These are phyloP conservation scores for Bipolaris victoriae DNA, from an alignment of 2,329 filamentous ascomycete species.

Conservation along the genomic window DNA sequence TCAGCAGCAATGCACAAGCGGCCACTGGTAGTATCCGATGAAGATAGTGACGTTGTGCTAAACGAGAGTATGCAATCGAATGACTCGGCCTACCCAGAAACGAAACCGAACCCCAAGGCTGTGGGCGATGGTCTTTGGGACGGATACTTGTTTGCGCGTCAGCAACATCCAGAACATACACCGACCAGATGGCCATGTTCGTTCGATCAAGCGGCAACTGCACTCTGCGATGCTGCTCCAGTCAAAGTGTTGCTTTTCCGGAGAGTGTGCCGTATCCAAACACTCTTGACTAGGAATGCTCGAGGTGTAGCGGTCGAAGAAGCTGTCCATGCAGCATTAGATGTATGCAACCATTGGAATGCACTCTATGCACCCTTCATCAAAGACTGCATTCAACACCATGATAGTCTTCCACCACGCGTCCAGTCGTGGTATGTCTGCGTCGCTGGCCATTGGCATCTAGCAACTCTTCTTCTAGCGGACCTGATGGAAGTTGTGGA, in stretches of 20 bases:
- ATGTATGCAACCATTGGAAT: constrained; percentile 64
- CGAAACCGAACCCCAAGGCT: constrained; percentile 1
- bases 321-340: constrained; percentile 55
- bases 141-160: constrained; percentile 46
- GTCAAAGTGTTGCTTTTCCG: constrained; percentile 66
- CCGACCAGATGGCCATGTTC: constrained; percentile 61
- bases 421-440: constrained; percentile 67
- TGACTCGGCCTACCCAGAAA: not conserved
- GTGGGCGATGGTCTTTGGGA: constrained; percentile 46
- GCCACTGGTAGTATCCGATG: constrained; percentile 54
- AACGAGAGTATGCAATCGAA: constrained; percentile 19
- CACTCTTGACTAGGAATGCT: constrained; percentile 53
- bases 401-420: constrained; percentile 58
- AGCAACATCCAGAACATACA: constrained; percentile 24
- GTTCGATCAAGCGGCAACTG: constrained; percentile 58
- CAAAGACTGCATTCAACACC: constrained; percentile 58
- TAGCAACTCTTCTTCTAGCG: constrained; percentile 61
- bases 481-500: constrained; percentile 62
- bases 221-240: constrained; percentile 60
- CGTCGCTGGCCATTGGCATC: constrained; percentile 64
- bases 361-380: constrained; percentile 60
- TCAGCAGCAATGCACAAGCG: constrained; percentile 61
- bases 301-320: constrained; percentile 54
- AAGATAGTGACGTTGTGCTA: constrained; percentile 52
- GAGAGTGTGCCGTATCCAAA: constrained; percentile 62